Evolutionary conservation across 129 eudicot species (phyloP), one percentile per base, ranked within the genome.

Genomic region (Helianthus tuberosus): DNA sequence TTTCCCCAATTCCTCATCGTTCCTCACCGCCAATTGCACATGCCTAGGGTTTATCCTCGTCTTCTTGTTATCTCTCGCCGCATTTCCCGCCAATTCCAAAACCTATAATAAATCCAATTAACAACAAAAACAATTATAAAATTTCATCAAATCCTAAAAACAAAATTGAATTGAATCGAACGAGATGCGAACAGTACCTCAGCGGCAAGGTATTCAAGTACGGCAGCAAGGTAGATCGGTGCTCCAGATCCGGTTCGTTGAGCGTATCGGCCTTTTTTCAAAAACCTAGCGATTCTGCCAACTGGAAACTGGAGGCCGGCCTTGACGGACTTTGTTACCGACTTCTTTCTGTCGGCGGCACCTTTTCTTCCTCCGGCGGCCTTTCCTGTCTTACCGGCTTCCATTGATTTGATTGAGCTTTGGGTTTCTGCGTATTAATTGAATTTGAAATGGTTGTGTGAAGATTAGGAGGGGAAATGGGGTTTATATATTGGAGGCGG

Each of bases 31-130:
- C 74, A 81, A 27, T 41, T 15, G 75, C 29, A 81, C 73, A 29
- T 81, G 85, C 66, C 85, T 70, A 14, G 85, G 85, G 17, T 57
- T 72, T 16, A 81, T 76, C 35, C 80, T 66, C 47, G 47, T 66
- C 68, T 76, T 76, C 74, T 76, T 76, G 43, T 76, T 76, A 32
- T 76, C 80, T 44, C 80, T 54, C 0, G 80, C 80, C 12, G 80
- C 80, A 66, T 76, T 76, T 76, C 80, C 80, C 3, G 80, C 80
- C 67, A 76, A 43, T 67, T 76, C 80, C 74, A 76, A 66, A 17
- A 76, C 80, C 80, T 76, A 6, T 32, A 1, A 6, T 32, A 1
- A 44, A 6, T 6, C 4, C 8, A 44, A 10, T 16, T 32, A 43
- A 39, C n/a, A 15, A 61, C 0, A 11, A 5, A 7, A 13, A 8